Evolutionary conservation across 495 filamentous ascomycete genomes (phyloP).

Genomic region (Glarea lozoyensis): DNA sequence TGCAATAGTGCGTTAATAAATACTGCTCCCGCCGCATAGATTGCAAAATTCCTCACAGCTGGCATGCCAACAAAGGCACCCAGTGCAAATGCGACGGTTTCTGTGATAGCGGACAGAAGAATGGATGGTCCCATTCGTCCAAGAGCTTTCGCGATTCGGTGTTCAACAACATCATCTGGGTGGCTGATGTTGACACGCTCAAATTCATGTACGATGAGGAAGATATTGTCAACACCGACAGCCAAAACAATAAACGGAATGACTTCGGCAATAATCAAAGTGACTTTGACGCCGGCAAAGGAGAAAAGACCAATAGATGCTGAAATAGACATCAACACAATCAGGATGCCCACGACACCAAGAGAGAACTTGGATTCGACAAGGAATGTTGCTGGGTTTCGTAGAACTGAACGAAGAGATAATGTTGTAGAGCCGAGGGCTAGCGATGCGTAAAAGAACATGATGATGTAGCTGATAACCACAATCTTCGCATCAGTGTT

Average conservation of each 20-base stretch:
- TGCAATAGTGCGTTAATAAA: slow-evolving; percentile 94
- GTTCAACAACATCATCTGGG: slow-evolving; percentile 76
- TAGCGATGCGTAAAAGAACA: slow-evolving; percentile 94
- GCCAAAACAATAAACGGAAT: slow-evolving; percentile 96
- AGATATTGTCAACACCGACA: slow-evolving; percentile 97
- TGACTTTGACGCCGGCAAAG: slow-evolving; percentile 80
- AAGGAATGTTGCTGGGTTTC: slow-evolving; percentile 71
- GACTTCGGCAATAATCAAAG: slow-evolving; percentile 95
- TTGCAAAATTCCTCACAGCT: slow-evolving; percentile 91
- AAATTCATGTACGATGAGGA: slow-evolving; percentile 96
- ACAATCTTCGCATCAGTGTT: slow-evolving; percentile 98
- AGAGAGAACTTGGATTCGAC: slow-evolving; percentile 95
- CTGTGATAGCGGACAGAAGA: slow-evolving; percentile 85
- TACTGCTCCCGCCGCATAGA: slow-evolving; percentile 92
- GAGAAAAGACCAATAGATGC: slow-evolving; percentile 92
- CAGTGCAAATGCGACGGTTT: slow-evolving; percentile 85
- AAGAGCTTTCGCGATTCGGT: slow-evolving; percentile 72
- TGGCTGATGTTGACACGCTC: slow-evolving; percentile 87
- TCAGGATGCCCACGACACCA: slow-evolving; percentile 83
- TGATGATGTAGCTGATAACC: slow-evolving; percentile 93
- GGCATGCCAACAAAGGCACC: slow-evolving; percentile 97
- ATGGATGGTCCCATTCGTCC: slow-evolving; percentile 96
- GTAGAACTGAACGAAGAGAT: slow-evolving; percentile 60
- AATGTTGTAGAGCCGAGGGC: slow-evolving; percentile 83
- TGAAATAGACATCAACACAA: slow-evolving; percentile 94